Conservation (phyloP, 2,329 filamentous ascomycete genomes). For the Claviceps sp. region DNA sequence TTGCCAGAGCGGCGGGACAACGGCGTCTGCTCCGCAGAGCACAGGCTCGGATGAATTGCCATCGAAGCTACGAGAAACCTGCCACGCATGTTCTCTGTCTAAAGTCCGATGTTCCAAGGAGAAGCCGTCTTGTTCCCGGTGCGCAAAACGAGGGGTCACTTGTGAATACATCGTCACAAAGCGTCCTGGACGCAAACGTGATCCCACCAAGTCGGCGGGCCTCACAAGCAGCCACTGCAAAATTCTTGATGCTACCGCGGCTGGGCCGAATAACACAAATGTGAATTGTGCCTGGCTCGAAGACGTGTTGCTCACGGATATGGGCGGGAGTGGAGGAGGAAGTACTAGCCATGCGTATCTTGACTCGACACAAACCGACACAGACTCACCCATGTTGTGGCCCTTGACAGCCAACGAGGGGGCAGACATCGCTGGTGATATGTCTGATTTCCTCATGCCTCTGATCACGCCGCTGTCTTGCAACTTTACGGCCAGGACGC, state of each 20-base stretch:
- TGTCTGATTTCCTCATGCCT: neutral
- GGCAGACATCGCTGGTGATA: neutral
- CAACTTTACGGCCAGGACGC: neutral
- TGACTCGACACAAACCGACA: neutral
- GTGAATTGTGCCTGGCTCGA: neutral
- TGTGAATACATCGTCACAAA: slow-evolving; percentile 21
- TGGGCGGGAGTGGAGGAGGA: neutral
- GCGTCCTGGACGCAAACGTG: slow-evolving; percentile 10
- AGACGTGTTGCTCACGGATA: neutral
- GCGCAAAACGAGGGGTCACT: slow-evolving; percentile 15
- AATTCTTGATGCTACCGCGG: neutral
- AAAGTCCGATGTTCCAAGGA: slow-evolving; percentile 23
- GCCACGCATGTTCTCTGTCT: slow-evolving; percentile 21
- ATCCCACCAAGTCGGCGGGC: neutral
- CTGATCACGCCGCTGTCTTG: neutral
- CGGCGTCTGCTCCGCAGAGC: neutral
- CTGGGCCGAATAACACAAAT: neutral
- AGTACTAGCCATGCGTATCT: neutral
- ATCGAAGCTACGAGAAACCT: slow-evolving; percentile 21
- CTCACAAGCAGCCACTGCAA: neutral
- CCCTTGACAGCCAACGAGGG: neutral
- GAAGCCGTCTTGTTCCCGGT: slow-evolving; percentile 22
- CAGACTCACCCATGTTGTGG: neutral
- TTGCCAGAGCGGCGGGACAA: neutral
- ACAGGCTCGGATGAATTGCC: neutral